phyloP scores from a whole-genome alignment of 768 basidiomycete species.

The Rhodotorula babjevae region DNA sequence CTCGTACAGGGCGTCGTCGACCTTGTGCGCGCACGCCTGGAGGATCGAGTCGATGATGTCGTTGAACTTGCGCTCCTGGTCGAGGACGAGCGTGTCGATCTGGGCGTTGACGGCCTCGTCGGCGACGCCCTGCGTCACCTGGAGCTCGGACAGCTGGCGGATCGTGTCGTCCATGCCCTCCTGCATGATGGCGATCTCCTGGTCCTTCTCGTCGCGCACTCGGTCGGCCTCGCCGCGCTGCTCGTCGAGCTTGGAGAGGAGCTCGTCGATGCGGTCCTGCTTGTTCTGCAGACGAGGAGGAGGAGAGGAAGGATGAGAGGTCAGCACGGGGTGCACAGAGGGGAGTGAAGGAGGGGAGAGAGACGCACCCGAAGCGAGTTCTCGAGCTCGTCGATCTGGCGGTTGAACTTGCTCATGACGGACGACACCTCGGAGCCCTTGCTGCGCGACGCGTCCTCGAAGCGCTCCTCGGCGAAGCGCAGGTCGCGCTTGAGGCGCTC shows the following conservation, averaged over 20 bases:
- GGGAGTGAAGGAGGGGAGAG: no score
- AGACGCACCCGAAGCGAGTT: conserved; percentile 75
- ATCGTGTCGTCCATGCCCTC: conserved; percentile 92
- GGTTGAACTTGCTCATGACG: conserved; percentile 86
- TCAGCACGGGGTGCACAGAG: not conserved
- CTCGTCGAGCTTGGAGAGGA: conserved; percentile 72
- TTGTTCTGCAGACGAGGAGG: conserved; percentile 60
- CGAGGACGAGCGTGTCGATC: conserved; percentile 91
- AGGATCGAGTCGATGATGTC: conserved; percentile 97
- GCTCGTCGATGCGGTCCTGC: conserved; percentile 92
- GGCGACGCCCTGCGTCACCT: conserved; percentile 74
- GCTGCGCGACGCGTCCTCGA: conserved; percentile 81
- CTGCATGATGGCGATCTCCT: conserved; percentile 90
- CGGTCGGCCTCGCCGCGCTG: conserved; percentile 71
- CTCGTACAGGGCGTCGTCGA: conserved; percentile 96
- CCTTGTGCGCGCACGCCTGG: conserved; percentile 91
- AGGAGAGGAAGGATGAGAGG: not conserved
- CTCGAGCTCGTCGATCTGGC: conserved; percentile 93
- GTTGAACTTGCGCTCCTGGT: conserved; percentile 95
- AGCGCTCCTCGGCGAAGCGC: conserved; percentile 93
- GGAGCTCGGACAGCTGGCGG: conserved; percentile 75
- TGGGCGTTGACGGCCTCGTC: conserved; percentile 93
- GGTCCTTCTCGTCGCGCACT: conserved; percentile 88
- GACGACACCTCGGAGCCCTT: conserved; percentile 89
- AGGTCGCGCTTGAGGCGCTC: conserved; percentile 89